Base-by-base conservation (phyloP, 192 early-diverging fungal species). In the Helicostylum pulchrum region DNA sequence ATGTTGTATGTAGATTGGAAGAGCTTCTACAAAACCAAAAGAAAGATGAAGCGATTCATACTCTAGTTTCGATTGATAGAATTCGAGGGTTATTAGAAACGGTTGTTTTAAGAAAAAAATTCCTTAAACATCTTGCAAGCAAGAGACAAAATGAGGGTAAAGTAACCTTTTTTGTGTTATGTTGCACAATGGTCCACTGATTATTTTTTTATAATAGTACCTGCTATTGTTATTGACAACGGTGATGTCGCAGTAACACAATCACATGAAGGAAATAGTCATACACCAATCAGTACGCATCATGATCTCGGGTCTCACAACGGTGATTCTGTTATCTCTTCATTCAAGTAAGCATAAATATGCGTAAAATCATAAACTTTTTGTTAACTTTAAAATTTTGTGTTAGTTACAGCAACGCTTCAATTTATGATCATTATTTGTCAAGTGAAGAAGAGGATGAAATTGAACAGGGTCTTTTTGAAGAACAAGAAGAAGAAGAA, bases 41-140 rank as follows among this genome's bases (percentile, higher is more conserved):
- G 36, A 79, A 79, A 46, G 51, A 71, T n/a, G 75, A 79, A 48
- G 66, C 53, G 2, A 62, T 76, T 17, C 34, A 75, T 12, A 72
- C 56, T 30, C 53, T 71, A 43, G 63, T 66, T 17, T 66, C 64
- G 12, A 70, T 70, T 36, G 68, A 76, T 34, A 39, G 67, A n/a
- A 68, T 76, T 15, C 56, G 51, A 54, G 74, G 74, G 4, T 50
- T 76, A 20, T 43, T 76, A 0, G 69, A 66, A 54, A 76, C 74
- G 3, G 42, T 76, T 8, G 74, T 66, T 1, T 42, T 70, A 15
- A 56, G 73, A 34, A 68, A 66, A 39, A 75, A 75, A 26, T 75
- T 70, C 32, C 23, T 75, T 17, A 49, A 30, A 4, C 60, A 69
- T 58, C 15, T 68, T 26, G 44, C 61, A 52, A 31, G 30, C 8